Conservation (phyloP, 2,329 filamentous ascomycete species). For the Chrysosporium queenslandicum region DNA sequence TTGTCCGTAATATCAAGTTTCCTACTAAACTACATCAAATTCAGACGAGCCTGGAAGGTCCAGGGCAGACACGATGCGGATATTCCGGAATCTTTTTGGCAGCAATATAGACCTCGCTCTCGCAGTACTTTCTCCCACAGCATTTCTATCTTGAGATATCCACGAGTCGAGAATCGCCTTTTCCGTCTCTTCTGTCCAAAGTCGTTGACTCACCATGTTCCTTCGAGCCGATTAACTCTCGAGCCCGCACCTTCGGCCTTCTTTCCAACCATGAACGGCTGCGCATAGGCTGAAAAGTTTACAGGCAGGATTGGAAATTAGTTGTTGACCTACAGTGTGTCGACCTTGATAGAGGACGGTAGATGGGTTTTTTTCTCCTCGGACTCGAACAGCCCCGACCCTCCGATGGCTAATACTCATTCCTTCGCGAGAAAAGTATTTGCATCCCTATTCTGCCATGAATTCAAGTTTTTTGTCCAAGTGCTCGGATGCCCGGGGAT, state of each 20-base stretch:
- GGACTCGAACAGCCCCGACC: neutral
- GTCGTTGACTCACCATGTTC: too few relatives aligned
- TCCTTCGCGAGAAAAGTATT: neutral
- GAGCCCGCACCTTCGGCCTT: too few relatives aligned
- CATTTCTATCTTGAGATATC: conserved; percentile 36
- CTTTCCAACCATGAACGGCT: conserved; percentile 40
- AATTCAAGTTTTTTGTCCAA: neutral
- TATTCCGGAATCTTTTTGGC: conserved; percentile 50
- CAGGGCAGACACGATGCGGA: conserved; percentile 52
- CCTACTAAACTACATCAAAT: conserved; percentile 58
- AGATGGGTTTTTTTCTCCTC: neutral
- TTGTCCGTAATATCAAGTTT: conserved; percentile 50
- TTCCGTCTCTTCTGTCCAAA: too few relatives aligned
- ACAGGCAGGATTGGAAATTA: conserved; percentile 5
- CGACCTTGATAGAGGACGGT: conserved; percentile 9
- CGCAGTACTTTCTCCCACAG: conserved; percentile 24
- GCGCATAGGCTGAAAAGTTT: conserved; percentile 21
- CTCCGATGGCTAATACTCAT: neutral
- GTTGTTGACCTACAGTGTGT: conserved; percentile 11
- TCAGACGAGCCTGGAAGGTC: conserved; percentile 49
- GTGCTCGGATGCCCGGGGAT: too few relatives aligned
- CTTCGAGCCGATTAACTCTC: too few relatives aligned
- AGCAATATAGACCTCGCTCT: conserved; percentile 51
- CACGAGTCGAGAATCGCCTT: conserved; percentile 31
- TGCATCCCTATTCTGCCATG: neutral